phyloP scores from a whole-genome alignment of 192 early-diverging fungal species.

The Funneliformis mosseae region DNA sequence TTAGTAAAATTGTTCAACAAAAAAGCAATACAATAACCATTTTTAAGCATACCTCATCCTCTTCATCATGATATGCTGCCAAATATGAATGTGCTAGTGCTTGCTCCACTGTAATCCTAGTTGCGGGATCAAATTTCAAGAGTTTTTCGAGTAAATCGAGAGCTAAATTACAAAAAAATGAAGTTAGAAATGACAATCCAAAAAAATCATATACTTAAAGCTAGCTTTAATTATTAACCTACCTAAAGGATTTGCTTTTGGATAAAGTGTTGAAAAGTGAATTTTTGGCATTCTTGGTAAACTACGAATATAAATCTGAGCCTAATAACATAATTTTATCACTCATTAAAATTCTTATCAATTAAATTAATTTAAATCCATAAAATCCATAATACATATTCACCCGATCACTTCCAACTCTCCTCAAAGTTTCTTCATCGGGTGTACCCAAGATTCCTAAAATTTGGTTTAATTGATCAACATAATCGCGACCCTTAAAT shows the following conservation, averaged over 20 bases:
- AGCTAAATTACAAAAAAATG: constrained; percentile 56
- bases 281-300: constrained; percentile 88
- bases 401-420: constrained; percentile 91
- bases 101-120: constrained; percentile 91
- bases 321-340: constrained; percentile 47
- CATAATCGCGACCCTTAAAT: constrained; percentile 97
- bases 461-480: constrained; percentile 99
- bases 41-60: constrained; percentile 64
- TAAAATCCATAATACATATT: background rate
- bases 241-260: constrained; percentile 72
- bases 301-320: constrained; percentile 93
- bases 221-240: constrained; percentile 1
- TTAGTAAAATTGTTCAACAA: no score
- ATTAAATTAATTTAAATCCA: background rate
- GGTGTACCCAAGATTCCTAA: constrained; percentile 93
- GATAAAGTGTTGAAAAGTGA: constrained; percentile 86
- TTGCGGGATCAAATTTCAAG: constrained; percentile 90
- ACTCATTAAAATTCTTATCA: constrained; percentile 17
- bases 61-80: constrained; percentile 87
- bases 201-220: no score
- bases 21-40: background rate
- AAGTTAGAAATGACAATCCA: background rate
- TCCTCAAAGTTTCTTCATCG: constrained; percentile 82
- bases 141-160: constrained; percentile 88
- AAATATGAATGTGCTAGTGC: constrained; percentile 92